Base-by-base conservation (phyloP, 768 basidiomycete species). In the Leccinum subgranulosum region DNA sequence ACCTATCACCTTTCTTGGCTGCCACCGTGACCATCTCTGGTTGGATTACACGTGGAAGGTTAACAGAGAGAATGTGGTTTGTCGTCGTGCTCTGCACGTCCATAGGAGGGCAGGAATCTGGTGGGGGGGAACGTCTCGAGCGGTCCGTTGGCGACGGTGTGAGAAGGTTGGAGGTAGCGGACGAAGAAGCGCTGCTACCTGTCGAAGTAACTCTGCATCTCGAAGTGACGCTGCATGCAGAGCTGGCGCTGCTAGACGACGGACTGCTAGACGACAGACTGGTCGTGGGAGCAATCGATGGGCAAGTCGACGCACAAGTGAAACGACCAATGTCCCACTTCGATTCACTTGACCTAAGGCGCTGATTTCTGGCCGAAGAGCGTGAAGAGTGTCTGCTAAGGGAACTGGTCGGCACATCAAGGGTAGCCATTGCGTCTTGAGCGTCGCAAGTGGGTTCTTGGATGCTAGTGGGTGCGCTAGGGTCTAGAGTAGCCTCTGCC, bases 21-120 rank as follows among this genome's bases (percentile, higher is more conserved):
- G 78, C 78, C 49, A 86, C 78, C 4, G 84, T 86, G 27, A 86
- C 82, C 84, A 86, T 86, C 65, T 86, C 84, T 14, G 82, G 78
- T 60, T 77, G 69, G 47, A 81, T 79, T 10, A 72, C 71, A 49
- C 70, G 64, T 9, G 83, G 83, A 12, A 86, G 77, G 45, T 69
- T 69, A 14, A 84, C 80, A 28, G 73, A 73, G n/a, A 85, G 68
- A 4, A 71, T 76, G 67, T 85, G 77, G 58, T 65, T 71, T 29
- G 66, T 59, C 6, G 68, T 57, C 21, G 77, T 77, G 49, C 79
- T 75, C 43, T 74, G 70, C 49, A 81, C 67, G n/a, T 72, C 60
- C 76, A 84, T 78, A 23, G 73, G 71, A 36, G 84, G 82, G 55
- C 69, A 70, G 9, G 65, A 72, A 36, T 67, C 72, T 53, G 72